Conservation (phyloP, 176 grass and related monocot genomes). For the Eleusine coracana region DNA sequence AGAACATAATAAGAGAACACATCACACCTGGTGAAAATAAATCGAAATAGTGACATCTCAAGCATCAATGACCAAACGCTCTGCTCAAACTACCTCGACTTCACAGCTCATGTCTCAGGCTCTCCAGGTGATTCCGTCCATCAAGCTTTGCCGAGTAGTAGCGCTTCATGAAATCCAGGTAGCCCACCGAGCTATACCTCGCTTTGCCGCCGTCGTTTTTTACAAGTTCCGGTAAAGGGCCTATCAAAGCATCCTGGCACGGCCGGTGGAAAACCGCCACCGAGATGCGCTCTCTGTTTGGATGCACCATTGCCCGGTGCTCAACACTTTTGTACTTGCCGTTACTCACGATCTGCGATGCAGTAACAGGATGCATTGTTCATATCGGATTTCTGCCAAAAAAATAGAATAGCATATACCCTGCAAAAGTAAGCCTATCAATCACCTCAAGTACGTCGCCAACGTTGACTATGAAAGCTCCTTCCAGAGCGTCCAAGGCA, state of each 20-base stretch:
- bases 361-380: not conserved
- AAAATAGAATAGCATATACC: not conserved
- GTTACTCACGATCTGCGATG: constrained; percentile 46
- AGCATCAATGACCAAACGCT: constrained; percentile 5
- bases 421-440: not conserved
- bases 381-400: not conserved
- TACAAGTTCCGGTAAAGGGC: constrained; percentile 37
- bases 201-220: not conserved
- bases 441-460: constrained; percentile 61
- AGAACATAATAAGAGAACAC: not conserved
- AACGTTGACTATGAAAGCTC: constrained; percentile 48
- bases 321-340: constrained; percentile 53
- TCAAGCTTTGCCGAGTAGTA: not conserved
- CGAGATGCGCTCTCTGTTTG: constrained; percentile 49
- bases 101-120: constrained; percentile 17
- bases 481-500: constrained; percentile 42
- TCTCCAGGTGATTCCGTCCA: not conserved
- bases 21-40: not conserved
- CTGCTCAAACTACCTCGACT: not conserved
- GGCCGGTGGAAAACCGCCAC: constrained; percentile 50
- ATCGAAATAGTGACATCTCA: not conserved
- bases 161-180: constrained; percentile 13
- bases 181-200: constrained; percentile 8
- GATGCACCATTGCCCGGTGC: constrained; percentile 50
- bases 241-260: constrained; percentile 26